These are phyloP conservation scores for Clathrospora elynae DNA, from an alignment of 2,329 filamentous ascomycete species.

Conservation along the genomic window DNA sequence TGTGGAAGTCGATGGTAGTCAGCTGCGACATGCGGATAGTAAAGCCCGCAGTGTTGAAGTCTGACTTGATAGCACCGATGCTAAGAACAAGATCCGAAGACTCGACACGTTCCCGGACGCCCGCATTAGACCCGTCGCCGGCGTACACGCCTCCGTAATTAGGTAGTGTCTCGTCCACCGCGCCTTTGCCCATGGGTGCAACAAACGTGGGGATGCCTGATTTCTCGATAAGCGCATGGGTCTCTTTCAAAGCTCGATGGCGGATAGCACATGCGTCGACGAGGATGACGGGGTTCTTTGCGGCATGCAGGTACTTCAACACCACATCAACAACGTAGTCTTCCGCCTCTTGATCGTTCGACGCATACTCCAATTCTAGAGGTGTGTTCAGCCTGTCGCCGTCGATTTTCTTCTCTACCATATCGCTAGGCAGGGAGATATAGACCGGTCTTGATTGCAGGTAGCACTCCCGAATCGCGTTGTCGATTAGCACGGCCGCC, in stretches of 20 bases:
- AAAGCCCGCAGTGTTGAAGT: conserved; percentile 84
- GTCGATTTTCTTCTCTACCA: conserved; percentile 76
- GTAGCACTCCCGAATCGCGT: conserved; percentile 75
- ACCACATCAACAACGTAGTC: conserved; percentile 83
- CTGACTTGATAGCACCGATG: conserved; percentile 72
- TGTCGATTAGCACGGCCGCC: conserved; percentile 76
- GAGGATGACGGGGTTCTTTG: conserved; percentile 76
- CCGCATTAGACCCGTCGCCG: conserved; percentile 72
- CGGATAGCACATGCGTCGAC: conserved; percentile 84
- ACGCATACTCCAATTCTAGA: conserved; percentile 67
- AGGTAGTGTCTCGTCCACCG: conserved; percentile 75
- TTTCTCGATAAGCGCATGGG: conserved; percentile 73
- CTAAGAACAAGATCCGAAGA: conserved; percentile 71
- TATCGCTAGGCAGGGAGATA: conserved; percentile 80
- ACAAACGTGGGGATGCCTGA: conserved; percentile 80
- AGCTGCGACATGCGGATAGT: conserved; percentile 77
- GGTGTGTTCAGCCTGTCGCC: conserved; percentile 71
- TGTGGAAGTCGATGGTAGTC: conserved; percentile 81
- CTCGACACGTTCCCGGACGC: conserved; percentile 68
- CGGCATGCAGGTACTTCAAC: conserved; percentile 71
- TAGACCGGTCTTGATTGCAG: conserved; percentile 79
- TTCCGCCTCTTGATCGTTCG: conserved; percentile 73
- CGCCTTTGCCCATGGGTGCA: conserved; percentile 89
- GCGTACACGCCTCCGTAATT: conserved; percentile 85
- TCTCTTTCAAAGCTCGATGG: conserved; percentile 73